Evolutionary conservation across 1,284 basidiomycete genomes (phyloP).

Genomic region (Papiliotrema flavescens): DNA sequence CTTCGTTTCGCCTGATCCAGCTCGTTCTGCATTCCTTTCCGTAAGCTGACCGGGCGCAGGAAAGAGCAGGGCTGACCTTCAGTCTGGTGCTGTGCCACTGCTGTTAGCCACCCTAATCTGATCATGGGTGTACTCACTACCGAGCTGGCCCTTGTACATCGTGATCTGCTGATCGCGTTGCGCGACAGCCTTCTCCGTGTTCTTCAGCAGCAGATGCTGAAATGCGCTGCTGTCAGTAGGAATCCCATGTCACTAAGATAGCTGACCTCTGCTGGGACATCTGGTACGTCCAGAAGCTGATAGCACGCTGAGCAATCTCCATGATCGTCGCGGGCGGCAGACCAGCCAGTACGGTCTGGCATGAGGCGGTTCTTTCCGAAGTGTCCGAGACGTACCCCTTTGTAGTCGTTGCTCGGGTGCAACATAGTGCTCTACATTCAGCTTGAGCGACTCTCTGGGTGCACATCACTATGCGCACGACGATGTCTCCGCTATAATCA

Average conservation of each 20-base stretch:
- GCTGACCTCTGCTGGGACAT: conserved; percentile 28
- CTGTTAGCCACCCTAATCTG: background rate
- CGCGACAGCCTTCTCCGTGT: conserved; percentile 17
- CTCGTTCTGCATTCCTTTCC: background rate
- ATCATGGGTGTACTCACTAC: background rate
- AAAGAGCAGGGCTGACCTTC: background rate
- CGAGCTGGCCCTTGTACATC: background rate
- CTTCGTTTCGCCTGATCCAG: background rate
- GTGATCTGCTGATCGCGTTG: conserved; percentile 16
- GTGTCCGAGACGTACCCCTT: conserved; percentile 14
- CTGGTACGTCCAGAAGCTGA: conserved; percentile 34
- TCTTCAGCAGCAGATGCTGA: conserved; percentile 23
- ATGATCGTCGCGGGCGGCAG: conserved; percentile 21
- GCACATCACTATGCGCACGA: conserved; percentile 7
- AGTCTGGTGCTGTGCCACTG: background rate
- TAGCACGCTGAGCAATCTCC: conserved; percentile 24
- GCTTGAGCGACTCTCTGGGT: background rate
- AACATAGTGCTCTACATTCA: conserved; percentile 18
- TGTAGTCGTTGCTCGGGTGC: conserved; percentile 29
- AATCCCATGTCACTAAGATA: background rate
- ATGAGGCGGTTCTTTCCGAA: background rate
- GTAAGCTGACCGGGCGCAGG: background rate
- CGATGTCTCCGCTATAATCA: conserved; percentile 28
- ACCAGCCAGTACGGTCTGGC: conserved; percentile 29
- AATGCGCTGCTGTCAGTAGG: conserved; percentile 14